Percentiles rank a stretch among this genome's conserved stretches.
Conservation (phyloP, 1,284 basidiomycete genomes). For the Austroboletus novae-zelandiae region DNA sequence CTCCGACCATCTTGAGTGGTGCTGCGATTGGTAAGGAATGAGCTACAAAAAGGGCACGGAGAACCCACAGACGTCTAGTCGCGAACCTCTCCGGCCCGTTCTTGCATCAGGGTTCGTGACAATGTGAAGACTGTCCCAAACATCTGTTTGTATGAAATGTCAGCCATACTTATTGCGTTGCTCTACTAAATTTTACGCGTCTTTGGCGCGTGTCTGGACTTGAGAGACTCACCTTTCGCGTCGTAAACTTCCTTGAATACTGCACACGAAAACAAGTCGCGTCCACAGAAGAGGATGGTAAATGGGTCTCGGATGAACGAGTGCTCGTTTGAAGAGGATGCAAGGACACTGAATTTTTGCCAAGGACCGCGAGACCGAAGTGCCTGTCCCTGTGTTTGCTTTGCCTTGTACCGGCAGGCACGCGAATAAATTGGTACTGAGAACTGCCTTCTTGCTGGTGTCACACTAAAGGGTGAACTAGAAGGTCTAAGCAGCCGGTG, state of each 20-base stretch:
- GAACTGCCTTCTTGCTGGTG: background rate
- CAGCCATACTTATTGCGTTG: background rate
- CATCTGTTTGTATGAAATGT: constrained; percentile 15
- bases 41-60: background rate
- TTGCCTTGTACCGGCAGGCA: background rate
- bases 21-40: constrained; percentile 13
- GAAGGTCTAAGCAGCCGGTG: background rate
- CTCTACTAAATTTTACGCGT: background rate
- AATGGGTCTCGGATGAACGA: constrained; percentile 29
- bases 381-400: background rate
- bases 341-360: background rate
- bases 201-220: background rate
- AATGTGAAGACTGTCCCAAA: constrained; percentile 30
- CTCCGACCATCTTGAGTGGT: constrained; percentile 44
- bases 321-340: background rate
- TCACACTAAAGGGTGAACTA: background rate
- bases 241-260: constrained; percentile 43
- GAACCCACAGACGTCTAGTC: constrained; percentile 27
- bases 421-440: background rate
- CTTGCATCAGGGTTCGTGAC: constrained; percentile 49
- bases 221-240: constrained; percentile 36
- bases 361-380: background rate
- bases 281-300: constrained; percentile 53
- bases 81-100: constrained; percentile 35
- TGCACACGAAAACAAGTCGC: constrained; percentile 55